Evolutionary conservation across 1,139 yeast genomes (phyloP).

Genomic region (Kazachstania sp.): DNA sequence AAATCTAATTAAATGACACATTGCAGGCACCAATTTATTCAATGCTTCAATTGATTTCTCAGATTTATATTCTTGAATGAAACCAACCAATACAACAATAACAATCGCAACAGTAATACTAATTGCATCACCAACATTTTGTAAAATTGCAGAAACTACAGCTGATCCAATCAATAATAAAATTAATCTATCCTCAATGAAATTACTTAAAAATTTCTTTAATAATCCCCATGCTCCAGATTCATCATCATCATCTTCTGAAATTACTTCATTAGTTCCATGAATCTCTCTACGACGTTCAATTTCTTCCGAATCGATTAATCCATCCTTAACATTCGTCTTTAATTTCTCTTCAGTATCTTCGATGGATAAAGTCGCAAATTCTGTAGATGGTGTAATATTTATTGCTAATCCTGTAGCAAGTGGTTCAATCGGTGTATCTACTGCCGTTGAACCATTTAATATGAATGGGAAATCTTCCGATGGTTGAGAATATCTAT

Average conservation of each 20-base stretch:
- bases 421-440: background rate
- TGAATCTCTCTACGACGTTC: conserved; percentile 60
- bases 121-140: conserved; percentile 86
- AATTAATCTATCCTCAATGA: conserved; percentile 84
- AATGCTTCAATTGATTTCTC: conserved; percentile 90
- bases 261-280: conserved; percentile 39
- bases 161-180: conserved; percentile 84
- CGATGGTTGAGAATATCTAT: background rate
- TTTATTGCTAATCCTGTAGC: conserved; percentile 22
- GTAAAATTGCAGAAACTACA: conserved; percentile 73
- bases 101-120: conserved; percentile 80
- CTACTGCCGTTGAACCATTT: background rate
- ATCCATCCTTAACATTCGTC: conserved; percentile 53
- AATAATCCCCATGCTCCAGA: conserved; percentile 30
- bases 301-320: conserved; percentile 61
- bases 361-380: conserved; percentile 48
- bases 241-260: conserved; percentile 31
- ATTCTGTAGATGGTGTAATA: conserved; percentile 34
- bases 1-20: conserved; percentile 79
- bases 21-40: conserved; percentile 86
- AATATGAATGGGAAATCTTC: background rate
- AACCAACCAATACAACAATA: conserved; percentile 90
- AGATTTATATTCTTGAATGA: conserved; percentile 90
- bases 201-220: conserved; percentile 64
- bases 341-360: conserved; percentile 54